Conservation (phyloP, 2,329 filamentous ascomycete species). For the Leptographium lundbergii region DNA sequence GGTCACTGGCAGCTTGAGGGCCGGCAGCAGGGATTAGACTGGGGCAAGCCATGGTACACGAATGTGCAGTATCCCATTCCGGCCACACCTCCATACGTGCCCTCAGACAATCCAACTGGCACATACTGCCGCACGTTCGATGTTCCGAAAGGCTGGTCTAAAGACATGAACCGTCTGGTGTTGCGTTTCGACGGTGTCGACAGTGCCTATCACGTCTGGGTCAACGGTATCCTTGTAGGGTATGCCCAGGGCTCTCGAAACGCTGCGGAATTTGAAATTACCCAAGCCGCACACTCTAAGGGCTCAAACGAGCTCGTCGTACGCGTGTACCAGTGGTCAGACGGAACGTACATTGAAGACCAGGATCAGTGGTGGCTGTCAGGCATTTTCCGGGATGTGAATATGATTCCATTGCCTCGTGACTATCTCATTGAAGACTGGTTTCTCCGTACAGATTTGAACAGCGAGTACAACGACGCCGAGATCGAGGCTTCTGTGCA, state of each 20-base stretch:
- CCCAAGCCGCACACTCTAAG: constrained; percentile 24
- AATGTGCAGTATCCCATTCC: constrained; percentile 56
- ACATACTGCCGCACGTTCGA: constrained; percentile 44
- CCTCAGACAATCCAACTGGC: constrained; percentile 51
- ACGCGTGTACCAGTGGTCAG: constrained; percentile 58
- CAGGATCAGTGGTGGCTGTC: constrained; percentile 59
- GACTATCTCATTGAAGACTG: constrained; percentile 42
- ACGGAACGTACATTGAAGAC: constrained; percentile 58
- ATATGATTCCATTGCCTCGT: constrained; percentile 43
- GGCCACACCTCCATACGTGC: constrained; percentile 49
- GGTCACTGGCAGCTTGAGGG: constrained; percentile 61
- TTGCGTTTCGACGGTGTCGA: constrained; percentile 62
- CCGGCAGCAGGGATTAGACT: constrained; percentile 14
- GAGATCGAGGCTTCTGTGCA: constrained; percentile 36
- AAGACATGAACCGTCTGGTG: constrained; percentile 34
- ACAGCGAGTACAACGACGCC: constrained; percentile 36
- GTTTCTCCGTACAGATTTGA: constrained; percentile 40
- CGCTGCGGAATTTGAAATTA: constrained; percentile 57
- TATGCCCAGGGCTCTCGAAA: constrained; percentile 60
- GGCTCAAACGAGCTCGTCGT: constrained; percentile 44
- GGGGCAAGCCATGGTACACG: constrained; percentile 55
- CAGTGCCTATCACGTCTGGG: constrained; percentile 56
- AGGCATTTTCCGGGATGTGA: constrained; percentile 55
- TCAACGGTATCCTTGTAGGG: constrained; percentile 51
- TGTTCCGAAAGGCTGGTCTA: constrained; percentile 34